These are phyloP conservation scores for Mycena sp. DNA, from an alignment of 1,284 basidiomycete genomes.

Conservation along the genomic window DNA sequence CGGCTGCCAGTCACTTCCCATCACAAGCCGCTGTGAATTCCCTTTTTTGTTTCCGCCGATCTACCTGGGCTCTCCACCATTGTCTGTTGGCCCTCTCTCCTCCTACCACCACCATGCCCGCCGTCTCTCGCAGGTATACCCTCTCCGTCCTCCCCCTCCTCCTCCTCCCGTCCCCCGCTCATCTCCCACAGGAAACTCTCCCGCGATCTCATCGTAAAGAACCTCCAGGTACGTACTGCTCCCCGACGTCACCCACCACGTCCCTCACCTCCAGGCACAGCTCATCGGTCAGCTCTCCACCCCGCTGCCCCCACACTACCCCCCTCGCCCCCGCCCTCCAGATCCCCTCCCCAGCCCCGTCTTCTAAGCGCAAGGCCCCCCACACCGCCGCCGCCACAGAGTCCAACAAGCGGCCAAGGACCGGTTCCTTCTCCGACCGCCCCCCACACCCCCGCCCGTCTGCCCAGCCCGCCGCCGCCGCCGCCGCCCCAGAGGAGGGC, in stretches of 20 bases:
- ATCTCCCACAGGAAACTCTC: slow-evolving; percentile 58
- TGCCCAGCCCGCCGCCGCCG: slow-evolving; percentile 31
- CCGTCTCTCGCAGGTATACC: slow-evolving; percentile 4
- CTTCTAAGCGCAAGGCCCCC: slow-evolving; percentile 70
- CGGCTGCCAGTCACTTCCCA: too few species aligned
- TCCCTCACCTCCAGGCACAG: slow-evolving; percentile 44
- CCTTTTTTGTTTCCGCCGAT: neutral
- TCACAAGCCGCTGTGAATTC: neutral
- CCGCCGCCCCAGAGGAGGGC: slow-evolving; percentile 22
- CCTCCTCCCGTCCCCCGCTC: neutral
- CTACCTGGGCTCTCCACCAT: neutral
- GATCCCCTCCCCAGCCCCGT: slow-evolving; percentile 65
- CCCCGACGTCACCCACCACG: neutral
- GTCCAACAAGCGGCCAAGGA: slow-evolving; percentile 64
- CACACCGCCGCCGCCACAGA: slow-evolving; percentile 51
- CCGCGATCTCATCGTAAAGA: slow-evolving; percentile 67
- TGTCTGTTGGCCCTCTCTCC: neutral
- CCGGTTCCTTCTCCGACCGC: too few species aligned
- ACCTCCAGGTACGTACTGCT: slow-evolving; percentile 58
- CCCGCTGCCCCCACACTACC: slow-evolving; percentile 68
- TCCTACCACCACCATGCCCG: slow-evolving; percentile 14
- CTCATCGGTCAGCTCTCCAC: slow-evolving; percentile 64
- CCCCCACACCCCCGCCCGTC: too few species aligned
- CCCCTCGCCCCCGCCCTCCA: slow-evolving; percentile 73
- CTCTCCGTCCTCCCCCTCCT: neutral